Conservation (phyloP, 352 stramenopile species). For the Phytophthora boehmeriae region DNA sequence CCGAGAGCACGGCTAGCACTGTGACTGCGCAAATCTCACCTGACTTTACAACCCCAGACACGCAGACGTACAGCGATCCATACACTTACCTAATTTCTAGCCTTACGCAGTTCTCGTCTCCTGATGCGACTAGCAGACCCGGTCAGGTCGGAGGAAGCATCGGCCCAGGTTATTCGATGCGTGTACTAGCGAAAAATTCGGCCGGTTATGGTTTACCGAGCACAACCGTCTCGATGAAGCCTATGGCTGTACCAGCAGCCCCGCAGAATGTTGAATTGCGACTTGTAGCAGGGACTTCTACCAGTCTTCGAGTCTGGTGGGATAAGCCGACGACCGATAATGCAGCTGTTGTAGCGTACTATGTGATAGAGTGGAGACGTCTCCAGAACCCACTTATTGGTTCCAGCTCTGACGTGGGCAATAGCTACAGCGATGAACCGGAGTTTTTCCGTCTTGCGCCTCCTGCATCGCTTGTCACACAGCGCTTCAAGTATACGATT, state of each 20-base stretch:
- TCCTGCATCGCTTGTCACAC: constrained; percentile 33
- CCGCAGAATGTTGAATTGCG: constrained; percentile 75
- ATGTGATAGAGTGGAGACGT: constrained; percentile 86
- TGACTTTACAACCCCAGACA: constrained; percentile 52
- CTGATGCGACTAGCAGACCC: constrained; percentile 24
- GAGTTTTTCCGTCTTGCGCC: constrained; percentile 55
- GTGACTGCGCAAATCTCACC: constrained; percentile 40
- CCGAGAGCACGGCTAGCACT: constrained; percentile 50
- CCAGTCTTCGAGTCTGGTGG: constrained; percentile 90
- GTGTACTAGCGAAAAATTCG: constrained; percentile 67
- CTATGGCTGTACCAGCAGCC: constrained; percentile 81
- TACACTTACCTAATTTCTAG: constrained; percentile 64
- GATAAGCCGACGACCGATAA: constrained; percentile 81
- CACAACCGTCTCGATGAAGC: constrained; percentile 76
- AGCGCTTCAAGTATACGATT: constrained; percentile 79
- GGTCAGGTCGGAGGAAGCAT: constrained; percentile 41
- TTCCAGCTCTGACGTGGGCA: background rate
- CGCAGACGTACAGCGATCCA: constrained; percentile 38
- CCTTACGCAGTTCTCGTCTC: constrained; percentile 47
- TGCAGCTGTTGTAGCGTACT: constrained; percentile 82
- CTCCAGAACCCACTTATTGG: constrained; percentile 28
- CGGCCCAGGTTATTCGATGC: constrained; percentile 61
- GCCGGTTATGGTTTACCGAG: constrained; percentile 71
- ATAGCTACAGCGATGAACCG: constrained; percentile 44
- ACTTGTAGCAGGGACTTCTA: constrained; percentile 70